These are phyloP conservation scores for Chrysoporthe austroafricana DNA, from an alignment of 2,329 filamentous ascomycete species.

Conservation along the genomic window DNA sequence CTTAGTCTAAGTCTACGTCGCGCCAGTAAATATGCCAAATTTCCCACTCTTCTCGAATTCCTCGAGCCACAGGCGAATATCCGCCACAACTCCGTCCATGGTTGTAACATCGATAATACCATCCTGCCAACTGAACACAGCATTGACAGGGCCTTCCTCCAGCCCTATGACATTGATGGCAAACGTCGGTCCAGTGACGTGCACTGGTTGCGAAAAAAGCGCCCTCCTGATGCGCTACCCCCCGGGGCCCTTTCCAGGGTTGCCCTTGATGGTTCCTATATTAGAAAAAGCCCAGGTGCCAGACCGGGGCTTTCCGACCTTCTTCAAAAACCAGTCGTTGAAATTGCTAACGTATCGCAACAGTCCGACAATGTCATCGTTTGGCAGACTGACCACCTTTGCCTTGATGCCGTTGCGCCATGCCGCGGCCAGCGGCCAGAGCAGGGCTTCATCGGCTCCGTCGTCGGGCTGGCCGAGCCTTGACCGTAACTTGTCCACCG, in stretches of 20 bases:
- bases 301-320: constrained; percentile 47
- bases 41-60: constrained; percentile 35
- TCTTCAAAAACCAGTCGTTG: constrained; percentile 43
- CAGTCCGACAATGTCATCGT: constrained; percentile 49
- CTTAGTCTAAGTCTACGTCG: not conserved
- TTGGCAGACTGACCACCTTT: constrained; percentile 41
- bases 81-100: constrained; percentile 42
- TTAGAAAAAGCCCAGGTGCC: constrained; percentile 58
- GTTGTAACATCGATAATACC: constrained; percentile 45
- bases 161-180: constrained; percentile 53
- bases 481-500: constrained; percentile 35
- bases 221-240: constrained; percentile 46
- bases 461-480: constrained; percentile 17
- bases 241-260: constrained; percentile 21
- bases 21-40: constrained; percentile 26
- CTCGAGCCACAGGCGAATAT: constrained; percentile 40
- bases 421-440: constrained; percentile 48
- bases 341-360: constrained; percentile 50
- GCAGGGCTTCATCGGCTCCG: constrained; percentile 33
- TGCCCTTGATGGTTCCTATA: constrained; percentile 46
- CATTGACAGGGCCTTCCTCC: constrained; percentile 42
- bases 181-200: constrained; percentile 48
- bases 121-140: constrained; percentile 55
- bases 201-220: constrained; percentile 55
- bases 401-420: constrained; percentile 42